Evolutionary conservation across 176 grass and related monocot genomes (phyloP), one percentile per base, ranked within the genome.

Genomic region (Aegilops umbellulata): DNA sequence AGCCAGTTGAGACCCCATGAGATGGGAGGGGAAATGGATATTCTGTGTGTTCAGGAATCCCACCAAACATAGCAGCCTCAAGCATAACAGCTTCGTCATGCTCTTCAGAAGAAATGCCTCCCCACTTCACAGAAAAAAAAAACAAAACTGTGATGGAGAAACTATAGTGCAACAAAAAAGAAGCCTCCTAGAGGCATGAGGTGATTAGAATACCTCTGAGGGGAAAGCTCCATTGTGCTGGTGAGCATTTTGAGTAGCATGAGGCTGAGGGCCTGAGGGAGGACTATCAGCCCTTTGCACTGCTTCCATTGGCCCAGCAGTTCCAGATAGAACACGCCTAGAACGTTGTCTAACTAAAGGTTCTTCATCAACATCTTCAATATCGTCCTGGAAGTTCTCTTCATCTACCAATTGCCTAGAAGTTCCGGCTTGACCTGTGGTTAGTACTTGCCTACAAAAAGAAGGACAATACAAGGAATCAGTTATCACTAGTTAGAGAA

Each of bases 51-150:
- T 84, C 94, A 88, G 97, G 94, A 81, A 96, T 82, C 31, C 87
- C 90, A 85, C 97, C 97, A 83, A 99, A 97, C 92, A 99, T 97
- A 69, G 97, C 97, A 67, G 92, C 97, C 62, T 99, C 97, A 75
- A 99, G 92, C 97, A 99, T 99, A 88, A 99, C 46, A 85, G 97
- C 97, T 74, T 99, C 97, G 17, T 99, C 97, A 81, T 94, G 94
- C 80, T 99, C 97, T 89, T 94, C 82, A 30, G 90, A 94, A 65
- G 97, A 97, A 76, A 97, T 96, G 49, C 92, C 94, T 87, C 97
- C 97, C 97, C 97, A 99, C 97, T 99, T 82, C 44, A 87, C n/a
- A 82, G 55, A 34, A 78, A 74, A 24, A 82, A 80, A 15, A 62
- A 75, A 83, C 32, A 85, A 12, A 15, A 84, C 20, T 13, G 26